phyloP scores from a whole-genome alignment of 106 monocot genomes.

The Acanthochlamys bracteata region DNA sequence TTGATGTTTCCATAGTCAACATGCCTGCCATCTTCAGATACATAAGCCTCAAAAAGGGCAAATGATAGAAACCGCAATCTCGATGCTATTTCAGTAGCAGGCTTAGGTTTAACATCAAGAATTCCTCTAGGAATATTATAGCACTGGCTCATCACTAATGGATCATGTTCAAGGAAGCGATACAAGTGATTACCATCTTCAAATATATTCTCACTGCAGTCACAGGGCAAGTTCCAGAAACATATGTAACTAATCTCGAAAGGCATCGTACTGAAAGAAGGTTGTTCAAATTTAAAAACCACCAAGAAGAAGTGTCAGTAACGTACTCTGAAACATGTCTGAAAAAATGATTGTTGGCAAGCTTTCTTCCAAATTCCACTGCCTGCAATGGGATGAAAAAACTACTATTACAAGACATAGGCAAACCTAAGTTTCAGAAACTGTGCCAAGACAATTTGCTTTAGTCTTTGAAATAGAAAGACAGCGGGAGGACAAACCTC shows the following conservation, averaged over 20 bases:
- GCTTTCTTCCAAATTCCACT: constrained; percentile 81
- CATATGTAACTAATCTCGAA: neutral
- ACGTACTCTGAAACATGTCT: constrained; percentile 79
- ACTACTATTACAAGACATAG: neutral
- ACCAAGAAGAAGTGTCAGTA: neutral
- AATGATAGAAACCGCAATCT: constrained; percentile 59
- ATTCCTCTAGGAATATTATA: constrained; percentile 67
- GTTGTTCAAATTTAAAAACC: neutral
- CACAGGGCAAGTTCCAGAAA: neutral
- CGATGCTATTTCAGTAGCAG: constrained; percentile 58
- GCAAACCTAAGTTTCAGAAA: too few species aligned
- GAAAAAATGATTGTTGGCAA: constrained; percentile 64
- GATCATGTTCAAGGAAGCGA: constrained; percentile 90
- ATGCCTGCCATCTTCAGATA: constrained; percentile 80
- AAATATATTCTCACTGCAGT: constrained; percentile 73
- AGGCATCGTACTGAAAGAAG: neutral
- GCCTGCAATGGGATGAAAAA: constrained; percentile 31
- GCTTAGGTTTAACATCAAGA: constrained; percentile 71
- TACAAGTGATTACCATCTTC: constrained; percentile 94
- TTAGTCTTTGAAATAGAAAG: neutral
- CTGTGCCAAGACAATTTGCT: too few species aligned
- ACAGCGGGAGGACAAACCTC: constrained; percentile 34
- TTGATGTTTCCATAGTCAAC: constrained; percentile 77
- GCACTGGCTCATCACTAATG: constrained; percentile 49
- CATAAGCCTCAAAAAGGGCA: constrained; percentile 88